Conservation (phyloP, 2,329 filamentous ascomycete species). For the Erysiphe pulchra region DNA sequence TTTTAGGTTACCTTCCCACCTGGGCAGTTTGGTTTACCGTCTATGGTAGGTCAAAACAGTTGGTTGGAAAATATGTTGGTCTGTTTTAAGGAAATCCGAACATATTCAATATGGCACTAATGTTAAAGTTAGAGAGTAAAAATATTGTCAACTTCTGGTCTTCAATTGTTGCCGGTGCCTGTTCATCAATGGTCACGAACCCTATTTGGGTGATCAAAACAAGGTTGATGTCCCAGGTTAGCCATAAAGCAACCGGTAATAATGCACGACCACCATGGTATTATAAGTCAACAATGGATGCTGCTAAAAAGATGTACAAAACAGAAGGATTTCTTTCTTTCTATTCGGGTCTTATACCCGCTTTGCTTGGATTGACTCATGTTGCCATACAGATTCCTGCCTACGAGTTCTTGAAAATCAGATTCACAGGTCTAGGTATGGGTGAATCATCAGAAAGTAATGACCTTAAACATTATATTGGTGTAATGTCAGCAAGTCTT, state of each 20-base stretch:
- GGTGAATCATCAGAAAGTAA: conserved; percentile 32
- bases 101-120: not conserved
- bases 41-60: conserved; percentile 70
- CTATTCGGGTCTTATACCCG: conserved; percentile 83
- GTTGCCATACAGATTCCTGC: conserved; percentile 93
- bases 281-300: conserved; percentile 72
- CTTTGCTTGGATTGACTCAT: conserved; percentile 73
- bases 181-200: conserved; percentile 83
- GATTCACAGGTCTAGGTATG: conserved; percentile 75
- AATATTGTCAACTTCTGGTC: conserved; percentile 68
- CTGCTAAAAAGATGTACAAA: conserved; percentile 84
- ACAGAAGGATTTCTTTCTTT: conserved; percentile 75
- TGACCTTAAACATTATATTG: conserved; percentile 47
- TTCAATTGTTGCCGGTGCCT: conserved; percentile 71
- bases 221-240: conserved; percentile 81
- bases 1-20: conserved; percentile 84
- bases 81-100: conserved; percentile 3
- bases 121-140: conserved; percentile 31
- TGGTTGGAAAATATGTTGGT: conserved; percentile 42
- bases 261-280: conserved; percentile 54
- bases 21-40: conserved; percentile 98
- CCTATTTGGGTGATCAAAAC: conserved; percentile 99
- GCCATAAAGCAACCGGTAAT: conserved; percentile 24
- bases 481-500: conserved; percentile 70
- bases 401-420: conserved; percentile 79